phyloP scores from a whole-genome alignment of 2,329 filamentous ascomycete species.

The Colletotrichum sp. region DNA sequence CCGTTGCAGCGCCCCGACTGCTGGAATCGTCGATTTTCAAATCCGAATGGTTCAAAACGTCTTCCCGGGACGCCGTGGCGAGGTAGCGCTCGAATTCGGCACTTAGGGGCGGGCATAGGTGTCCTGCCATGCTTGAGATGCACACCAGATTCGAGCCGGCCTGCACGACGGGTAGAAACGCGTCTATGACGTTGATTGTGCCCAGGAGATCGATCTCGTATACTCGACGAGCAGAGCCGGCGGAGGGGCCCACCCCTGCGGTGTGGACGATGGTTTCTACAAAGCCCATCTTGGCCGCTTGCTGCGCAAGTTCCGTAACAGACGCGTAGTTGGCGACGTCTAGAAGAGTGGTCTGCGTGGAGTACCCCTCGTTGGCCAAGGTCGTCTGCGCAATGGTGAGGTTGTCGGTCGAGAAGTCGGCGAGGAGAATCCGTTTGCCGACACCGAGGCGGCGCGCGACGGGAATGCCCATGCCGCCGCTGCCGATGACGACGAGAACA shows the following conservation, averaged over 20 bases:
- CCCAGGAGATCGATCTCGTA: not conserved
- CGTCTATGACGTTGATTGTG: not conserved
- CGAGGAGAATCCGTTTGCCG: not conserved
- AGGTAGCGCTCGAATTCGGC: not conserved
- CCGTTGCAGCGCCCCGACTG: not conserved
- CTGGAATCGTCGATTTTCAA: not conserved
- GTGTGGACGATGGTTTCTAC: not conserved
- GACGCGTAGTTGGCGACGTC: not conserved
- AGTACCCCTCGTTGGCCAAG: not conserved
- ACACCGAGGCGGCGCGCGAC: not conserved
- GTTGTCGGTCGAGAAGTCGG: not conserved
- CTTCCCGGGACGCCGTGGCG: not conserved
- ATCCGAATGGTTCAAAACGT: fast-evolving
- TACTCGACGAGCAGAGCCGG: not conserved
- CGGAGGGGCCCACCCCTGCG: not conserved
- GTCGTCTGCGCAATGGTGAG: not conserved
- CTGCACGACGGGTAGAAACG: not conserved
- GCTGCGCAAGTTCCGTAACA: not conserved
- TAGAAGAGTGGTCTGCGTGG: not conserved
- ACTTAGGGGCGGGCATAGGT: not conserved
- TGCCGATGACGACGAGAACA: not conserved
- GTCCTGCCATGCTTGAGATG: not conserved
- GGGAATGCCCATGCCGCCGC: not conserved
- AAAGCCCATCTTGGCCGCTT: not conserved
- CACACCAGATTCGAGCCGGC: not conserved